phyloP scores from a whole-genome alignment of 768 basidiomycete genomes.

The Hysterangium stoloniferum region DNA sequence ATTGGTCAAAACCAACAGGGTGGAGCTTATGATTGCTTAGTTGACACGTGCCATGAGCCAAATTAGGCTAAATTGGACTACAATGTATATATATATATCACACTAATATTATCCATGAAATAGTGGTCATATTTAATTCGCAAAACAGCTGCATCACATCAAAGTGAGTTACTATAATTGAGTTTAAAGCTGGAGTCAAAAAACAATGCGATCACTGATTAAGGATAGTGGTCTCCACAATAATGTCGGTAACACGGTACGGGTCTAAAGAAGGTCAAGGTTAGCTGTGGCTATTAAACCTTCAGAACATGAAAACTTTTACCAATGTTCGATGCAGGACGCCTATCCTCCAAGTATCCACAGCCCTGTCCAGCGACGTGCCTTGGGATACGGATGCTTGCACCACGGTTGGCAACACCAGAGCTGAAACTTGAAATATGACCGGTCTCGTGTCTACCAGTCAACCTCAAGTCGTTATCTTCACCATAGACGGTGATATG shows the following conservation, averaged over 20 bases:
- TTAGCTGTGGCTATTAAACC: constrained; percentile 8
- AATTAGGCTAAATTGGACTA: background rate
- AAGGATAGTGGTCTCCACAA: constrained; percentile 74
- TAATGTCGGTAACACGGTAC: constrained; percentile 86
- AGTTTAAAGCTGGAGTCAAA: background rate
- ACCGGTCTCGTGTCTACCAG: constrained; percentile 95
- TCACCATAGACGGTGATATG: constrained; percentile 98
- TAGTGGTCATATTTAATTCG: too few relatives aligned
- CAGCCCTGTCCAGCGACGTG: constrained; percentile 89
- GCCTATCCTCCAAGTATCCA: constrained; percentile 94
- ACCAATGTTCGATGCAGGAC: constrained; percentile 98
- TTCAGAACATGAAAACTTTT: constrained; percentile 22
- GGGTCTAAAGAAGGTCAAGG: constrained; percentile 50
- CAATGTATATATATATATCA: too few relatives aligned
- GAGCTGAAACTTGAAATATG: constrained; percentile 87
- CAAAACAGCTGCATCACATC: too few relatives aligned
- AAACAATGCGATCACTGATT: constrained; percentile 6
- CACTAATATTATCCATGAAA: too few relatives aligned
- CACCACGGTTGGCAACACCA: constrained; percentile 96
- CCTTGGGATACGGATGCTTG: constrained; percentile 92
- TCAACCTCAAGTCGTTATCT: constrained; percentile 94
- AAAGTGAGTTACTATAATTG: too few relatives aligned
- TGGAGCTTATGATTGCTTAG: background rate
- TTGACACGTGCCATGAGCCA: background rate
- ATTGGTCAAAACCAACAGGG: background rate